These are phyloP conservation scores for Monosporascus sp. DNA, from an alignment of 2,329 filamentous ascomycete species.

Conservation along the genomic window DNA sequence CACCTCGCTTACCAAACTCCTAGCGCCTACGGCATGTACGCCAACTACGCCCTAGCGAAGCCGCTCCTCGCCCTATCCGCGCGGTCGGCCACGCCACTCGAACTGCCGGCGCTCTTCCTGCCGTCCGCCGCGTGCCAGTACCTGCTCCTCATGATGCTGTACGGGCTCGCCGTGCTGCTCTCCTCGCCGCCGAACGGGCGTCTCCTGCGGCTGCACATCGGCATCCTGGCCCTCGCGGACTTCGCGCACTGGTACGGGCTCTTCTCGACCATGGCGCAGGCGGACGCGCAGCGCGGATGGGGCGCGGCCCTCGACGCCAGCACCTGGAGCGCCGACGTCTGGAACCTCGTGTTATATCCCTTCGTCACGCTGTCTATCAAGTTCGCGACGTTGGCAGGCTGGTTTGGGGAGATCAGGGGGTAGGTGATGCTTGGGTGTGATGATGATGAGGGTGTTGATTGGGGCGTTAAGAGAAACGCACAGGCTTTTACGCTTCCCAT, in stretches of 20 bases:
- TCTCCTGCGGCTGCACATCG: slow-evolving; percentile 15
- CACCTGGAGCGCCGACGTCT: slow-evolving; percentile 7
- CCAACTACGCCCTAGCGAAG: slow-evolving; percentile 9
- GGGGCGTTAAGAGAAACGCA: too few relatives aligned
- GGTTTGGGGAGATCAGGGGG: slow-evolving; percentile 16
- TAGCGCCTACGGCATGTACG: slow-evolving; percentile 15
- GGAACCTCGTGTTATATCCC: slow-evolving; percentile 10
- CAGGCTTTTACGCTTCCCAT: too few relatives aligned
- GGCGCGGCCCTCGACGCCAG: slow-evolving; percentile 9
- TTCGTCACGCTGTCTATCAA: slow-evolving; percentile 13
- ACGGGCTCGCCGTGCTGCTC: slow-evolving; percentile 16
- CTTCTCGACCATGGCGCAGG: slow-evolving; percentile 13
- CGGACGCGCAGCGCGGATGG: slow-evolving; percentile 13
- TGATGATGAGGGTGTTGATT: too few relatives aligned
- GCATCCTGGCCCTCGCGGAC: slow-evolving; percentile 15
- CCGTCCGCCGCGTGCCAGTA: slow-evolving; percentile 9
- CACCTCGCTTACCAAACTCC: too few relatives aligned
- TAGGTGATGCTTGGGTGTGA: neutral
- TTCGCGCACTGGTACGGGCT: slow-evolving; percentile 18
- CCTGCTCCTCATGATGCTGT: slow-evolving; percentile 18
- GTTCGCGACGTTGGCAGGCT: slow-evolving; percentile 12
- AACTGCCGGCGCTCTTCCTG: slow-evolving; percentile 8
- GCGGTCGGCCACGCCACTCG: slow-evolving; percentile 2
- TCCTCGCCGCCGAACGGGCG: slow-evolving; percentile 15
- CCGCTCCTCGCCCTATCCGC: slow-evolving; percentile 9